phyloP scores from a whole-genome alignment of 371 early-diverging fungal species.

The Smittium mucronatum region DNA sequence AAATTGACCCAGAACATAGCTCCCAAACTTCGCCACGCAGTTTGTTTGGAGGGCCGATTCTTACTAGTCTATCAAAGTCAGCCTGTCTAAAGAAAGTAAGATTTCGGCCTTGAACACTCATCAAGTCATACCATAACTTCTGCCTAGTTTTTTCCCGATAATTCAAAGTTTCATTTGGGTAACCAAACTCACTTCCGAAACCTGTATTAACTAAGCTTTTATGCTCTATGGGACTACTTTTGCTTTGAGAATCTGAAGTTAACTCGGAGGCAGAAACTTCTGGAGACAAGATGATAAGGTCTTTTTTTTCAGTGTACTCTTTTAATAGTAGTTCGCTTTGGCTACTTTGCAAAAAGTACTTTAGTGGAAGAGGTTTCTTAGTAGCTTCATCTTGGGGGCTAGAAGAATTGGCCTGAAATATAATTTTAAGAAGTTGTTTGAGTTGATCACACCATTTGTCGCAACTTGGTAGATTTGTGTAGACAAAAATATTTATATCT shows the following conservation, averaged over 20 bases:
- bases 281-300: neutral
- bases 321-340: slow-evolving; percentile 24
- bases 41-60: slow-evolving; percentile 81
- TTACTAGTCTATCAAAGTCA: slow-evolving; percentile 77
- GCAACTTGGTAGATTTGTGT: slow-evolving; percentile 28
- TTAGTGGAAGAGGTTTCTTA: slow-evolving; percentile 47
- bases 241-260: neutral
- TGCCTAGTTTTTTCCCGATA: slow-evolving; percentile 61
- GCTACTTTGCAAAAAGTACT: slow-evolving; percentile 59
- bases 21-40: slow-evolving; percentile 96
- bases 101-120: slow-evolving; percentile 75
- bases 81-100: slow-evolving; percentile 66
- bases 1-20: slow-evolving; percentile 78
- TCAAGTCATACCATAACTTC: slow-evolving; percentile 62
- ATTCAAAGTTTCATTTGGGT: slow-evolving; percentile 60
- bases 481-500: slow-evolving; percentile 24
- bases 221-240: neutral
- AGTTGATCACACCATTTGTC: slow-evolving; percentile 44
- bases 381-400: slow-evolving; percentile 17
- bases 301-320: neutral
- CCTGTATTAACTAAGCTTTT: slow-evolving; percentile 26
- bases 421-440: slow-evolving; percentile 36
- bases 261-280: neutral
- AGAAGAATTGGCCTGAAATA: slow-evolving; percentile 29
- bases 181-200: slow-evolving; percentile 73